Conservation (phyloP, 164 flowering plant genomes). For the Magnolia changhungtana region DNA sequence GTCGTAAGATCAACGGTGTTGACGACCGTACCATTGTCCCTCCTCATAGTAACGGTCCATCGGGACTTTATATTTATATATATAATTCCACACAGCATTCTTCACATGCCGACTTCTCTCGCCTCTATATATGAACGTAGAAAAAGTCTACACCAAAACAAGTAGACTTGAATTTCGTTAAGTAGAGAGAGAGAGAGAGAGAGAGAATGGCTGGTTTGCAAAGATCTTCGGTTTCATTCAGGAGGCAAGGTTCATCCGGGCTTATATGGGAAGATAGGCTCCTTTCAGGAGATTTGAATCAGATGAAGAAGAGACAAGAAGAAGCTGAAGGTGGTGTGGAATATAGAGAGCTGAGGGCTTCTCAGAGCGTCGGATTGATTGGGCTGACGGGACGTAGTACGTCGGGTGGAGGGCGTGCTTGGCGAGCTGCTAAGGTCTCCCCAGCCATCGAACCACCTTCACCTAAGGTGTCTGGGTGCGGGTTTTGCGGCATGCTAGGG, state of each 20-base stretch:
- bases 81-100: not conserved
- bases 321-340: conserved; percentile 11
- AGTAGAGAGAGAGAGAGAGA: conserved; percentile 7
- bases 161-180: not conserved
- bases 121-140: not conserved
- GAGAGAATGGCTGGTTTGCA: conserved; percentile 48
- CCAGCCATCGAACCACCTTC: conserved; percentile 70
- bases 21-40: too few species aligned
- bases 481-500: conserved; percentile 38
- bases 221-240: conserved; percentile 65
- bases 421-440: conserved; percentile 42
- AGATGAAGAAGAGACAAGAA: conserved; percentile 9
- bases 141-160: not conserved
- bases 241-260: conserved; percentile 87
- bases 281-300: conserved; percentile 38
- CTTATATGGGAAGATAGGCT: conserved; percentile 72
- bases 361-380: conserved; percentile 2
- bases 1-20: too few species aligned
- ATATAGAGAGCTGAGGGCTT: conserved; percentile 11
- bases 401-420: conserved; percentile 43
- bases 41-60: too few species aligned
- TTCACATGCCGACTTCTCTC: not conserved
- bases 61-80: too few species aligned
- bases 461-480: conserved; percentile 57
- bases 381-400: conserved; percentile 25